phyloP scores from a whole-genome alignment of 768 basidiomycete genomes.

The Rhodocollybia butyracea region DNA sequence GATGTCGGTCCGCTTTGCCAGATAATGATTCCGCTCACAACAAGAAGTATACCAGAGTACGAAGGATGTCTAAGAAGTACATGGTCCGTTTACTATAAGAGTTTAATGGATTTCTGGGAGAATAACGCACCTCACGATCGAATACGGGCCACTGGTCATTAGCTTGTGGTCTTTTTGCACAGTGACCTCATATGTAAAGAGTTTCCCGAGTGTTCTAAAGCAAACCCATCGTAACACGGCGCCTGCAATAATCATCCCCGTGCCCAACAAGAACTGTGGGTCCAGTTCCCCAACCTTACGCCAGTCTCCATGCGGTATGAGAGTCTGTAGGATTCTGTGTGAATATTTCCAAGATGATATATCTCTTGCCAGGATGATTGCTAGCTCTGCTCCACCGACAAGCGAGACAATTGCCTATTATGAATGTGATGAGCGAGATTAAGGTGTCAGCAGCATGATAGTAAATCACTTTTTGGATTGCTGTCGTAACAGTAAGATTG shows the following conservation, averaged over 20 bases:
- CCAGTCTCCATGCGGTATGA: not conserved
- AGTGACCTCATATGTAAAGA: conserved; percentile 39
- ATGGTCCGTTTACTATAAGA: no score
- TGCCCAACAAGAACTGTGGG: conserved; percentile 27
- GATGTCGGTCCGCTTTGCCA: conserved; percentile 9
- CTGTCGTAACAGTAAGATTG: no score
- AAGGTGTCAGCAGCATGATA: no score
- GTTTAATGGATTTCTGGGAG: not conserved
- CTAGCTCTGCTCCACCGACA: not conserved
- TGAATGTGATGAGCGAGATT: no score
- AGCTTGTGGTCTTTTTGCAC: conserved; percentile 32
- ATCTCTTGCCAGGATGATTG: not conserved
- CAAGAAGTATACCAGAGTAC: conserved; percentile 19
- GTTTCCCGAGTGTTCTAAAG: conserved; percentile 31
- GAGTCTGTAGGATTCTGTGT: not conserved
- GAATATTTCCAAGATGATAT: not conserved
- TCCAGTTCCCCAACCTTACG: conserved; percentile 9
- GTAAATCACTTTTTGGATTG: no score
- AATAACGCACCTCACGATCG: conserved; percentile 18
- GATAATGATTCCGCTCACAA: conserved; percentile 10
- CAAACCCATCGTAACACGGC: conserved; percentile 31
- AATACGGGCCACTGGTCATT: conserved; percentile 36
- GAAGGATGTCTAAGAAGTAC: conserved; percentile 5
- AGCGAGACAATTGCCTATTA: not conserved
- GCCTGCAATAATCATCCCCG: conserved; percentile 23